Base-by-base conservation (phyloP, 345 rosid genomes). In the Lumnitzera racemosa region DNA sequence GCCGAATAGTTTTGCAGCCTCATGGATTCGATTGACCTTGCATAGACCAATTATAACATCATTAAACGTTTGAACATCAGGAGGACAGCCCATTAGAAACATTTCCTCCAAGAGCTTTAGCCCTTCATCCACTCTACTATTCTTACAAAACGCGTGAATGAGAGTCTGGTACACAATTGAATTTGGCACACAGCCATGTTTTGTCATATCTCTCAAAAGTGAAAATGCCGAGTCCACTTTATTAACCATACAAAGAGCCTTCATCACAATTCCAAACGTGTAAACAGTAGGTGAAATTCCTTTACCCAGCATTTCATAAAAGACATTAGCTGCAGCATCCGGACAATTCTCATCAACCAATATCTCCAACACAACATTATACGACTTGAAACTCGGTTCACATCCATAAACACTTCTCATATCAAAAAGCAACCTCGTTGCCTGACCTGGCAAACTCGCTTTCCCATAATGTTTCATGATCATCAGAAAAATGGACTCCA, bases 161-260 rank as follows among this genome's bases (percentile, higher is more conserved):
- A 92, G 76, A 56, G 88, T 83, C 70, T 83, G 88, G 70, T 89
- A 92, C 58, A 92, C 79, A 43, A 78, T 59, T 0, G 96, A 83
- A 75, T 82, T 87, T 0, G 96, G 96, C 15, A 82, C 94, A 24
- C 98, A 92, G 55, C 96, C 96, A 67, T 92, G 77, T 68, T 74
- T 85, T 0, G 84, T 83, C 96, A 87, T 89, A 58, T 92, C 96
- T 71, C 80, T 85, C 24, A 87, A 85, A 27, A 92, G 55, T 12
- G 80, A 87, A 57, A 78, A 77, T 3, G 88, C 98, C 12, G 83
- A 74, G 67, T 87, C 96, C 51, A 87, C 80, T 69, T 89, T 89
- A 23, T 82, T 85, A 65, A 74, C 77, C 54, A 76, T 59, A 63
- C 96, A 92, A 14, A 83, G 72, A 15, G 96, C 90, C 77, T 84